These are phyloP conservation scores for Daldinia loculata DNA, from an alignment of 495 filamentous ascomycete species.

Conservation along the genomic window DNA sequence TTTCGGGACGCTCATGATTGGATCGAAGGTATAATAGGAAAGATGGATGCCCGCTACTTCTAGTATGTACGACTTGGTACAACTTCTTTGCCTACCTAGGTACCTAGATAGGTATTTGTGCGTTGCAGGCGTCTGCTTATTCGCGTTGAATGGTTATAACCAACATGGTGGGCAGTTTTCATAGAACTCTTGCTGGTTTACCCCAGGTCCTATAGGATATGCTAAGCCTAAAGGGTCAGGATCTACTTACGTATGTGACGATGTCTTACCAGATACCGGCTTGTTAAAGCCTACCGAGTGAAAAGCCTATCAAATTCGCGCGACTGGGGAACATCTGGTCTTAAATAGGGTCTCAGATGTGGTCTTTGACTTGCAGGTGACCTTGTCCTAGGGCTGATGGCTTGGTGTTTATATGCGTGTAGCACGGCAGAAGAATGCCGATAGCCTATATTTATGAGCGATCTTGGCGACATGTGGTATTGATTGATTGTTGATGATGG, in stretches of 20 bases:
- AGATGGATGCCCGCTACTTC: conserved; percentile 33
- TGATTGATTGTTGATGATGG: too few species aligned
- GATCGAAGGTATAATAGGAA: neutral
- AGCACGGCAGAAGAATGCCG: neutral
- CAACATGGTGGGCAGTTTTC: neutral
- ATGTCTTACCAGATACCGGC: neutral
- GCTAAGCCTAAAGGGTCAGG: too few species aligned
- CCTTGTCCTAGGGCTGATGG: conserved; percentile 14
- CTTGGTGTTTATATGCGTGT: neutral
- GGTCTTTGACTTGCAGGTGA: conserved; percentile 7
- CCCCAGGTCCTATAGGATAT: too few species aligned
- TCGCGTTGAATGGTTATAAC: conserved; percentile 17
- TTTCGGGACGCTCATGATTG: conserved; percentile 26
- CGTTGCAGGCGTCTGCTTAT: conserved; percentile 16
- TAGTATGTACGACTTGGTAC: conserved; percentile 25
- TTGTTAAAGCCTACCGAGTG: too few species aligned
- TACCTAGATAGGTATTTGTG: neutral
- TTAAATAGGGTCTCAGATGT: conserved; percentile 20
- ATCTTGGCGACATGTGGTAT: too few species aligned
- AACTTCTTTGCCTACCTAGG: conserved; percentile 13
- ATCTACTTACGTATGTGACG: too few species aligned
- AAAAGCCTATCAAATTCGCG: conserved; percentile 5
- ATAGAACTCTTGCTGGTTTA: neutral
- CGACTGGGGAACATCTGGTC: conserved; percentile 5
- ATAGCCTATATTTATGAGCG: too few species aligned